Percentiles rank a stretch among this genome's conserved stretches.
Evolutionary conservation across 495 filamentous ascomycete species (phyloP).

Genomic region (Aspergillus asperescens): DNA sequence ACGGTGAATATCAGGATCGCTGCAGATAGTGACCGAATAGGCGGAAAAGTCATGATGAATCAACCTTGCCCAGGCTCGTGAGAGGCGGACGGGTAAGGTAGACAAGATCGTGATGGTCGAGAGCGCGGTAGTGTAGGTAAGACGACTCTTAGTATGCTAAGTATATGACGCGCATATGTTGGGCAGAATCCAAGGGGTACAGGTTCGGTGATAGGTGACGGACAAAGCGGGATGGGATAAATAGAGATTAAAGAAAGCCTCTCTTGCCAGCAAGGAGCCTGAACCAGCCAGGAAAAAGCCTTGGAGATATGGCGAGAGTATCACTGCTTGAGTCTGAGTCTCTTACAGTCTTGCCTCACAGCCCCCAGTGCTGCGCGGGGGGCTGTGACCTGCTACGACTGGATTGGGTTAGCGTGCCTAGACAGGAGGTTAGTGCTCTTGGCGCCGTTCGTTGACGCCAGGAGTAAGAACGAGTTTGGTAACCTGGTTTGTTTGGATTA

Average conservation of each 20-base stretch:
- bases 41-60: conserved; percentile 9
- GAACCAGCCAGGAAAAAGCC: conserved; percentile 18
- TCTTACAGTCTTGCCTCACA: background rate
- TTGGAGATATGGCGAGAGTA: background rate
- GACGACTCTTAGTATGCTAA: conserved; percentile 1
- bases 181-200: background rate
- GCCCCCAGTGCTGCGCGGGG: background rate
- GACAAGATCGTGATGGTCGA: background rate
- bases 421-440: too few relatives aligned
- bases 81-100: background rate
- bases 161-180: conserved; percentile 13
- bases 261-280: conserved; percentile 23
- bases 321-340: background rate
- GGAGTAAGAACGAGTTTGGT: background rate
- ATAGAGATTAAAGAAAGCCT: conserved; percentile 1
- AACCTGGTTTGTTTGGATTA: background rate
- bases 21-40: background rate
- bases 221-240: background rate
- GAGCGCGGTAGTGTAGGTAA: background rate
- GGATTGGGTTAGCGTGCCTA: background rate
- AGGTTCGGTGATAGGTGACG: background rate
- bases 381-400: background rate
- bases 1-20: conserved; percentile 5
- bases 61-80: background rate
- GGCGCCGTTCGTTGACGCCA: background rate